Base-by-base conservation (phyloP, 352 stramenopile species). In the Sclerospora graminicola region DNA sequence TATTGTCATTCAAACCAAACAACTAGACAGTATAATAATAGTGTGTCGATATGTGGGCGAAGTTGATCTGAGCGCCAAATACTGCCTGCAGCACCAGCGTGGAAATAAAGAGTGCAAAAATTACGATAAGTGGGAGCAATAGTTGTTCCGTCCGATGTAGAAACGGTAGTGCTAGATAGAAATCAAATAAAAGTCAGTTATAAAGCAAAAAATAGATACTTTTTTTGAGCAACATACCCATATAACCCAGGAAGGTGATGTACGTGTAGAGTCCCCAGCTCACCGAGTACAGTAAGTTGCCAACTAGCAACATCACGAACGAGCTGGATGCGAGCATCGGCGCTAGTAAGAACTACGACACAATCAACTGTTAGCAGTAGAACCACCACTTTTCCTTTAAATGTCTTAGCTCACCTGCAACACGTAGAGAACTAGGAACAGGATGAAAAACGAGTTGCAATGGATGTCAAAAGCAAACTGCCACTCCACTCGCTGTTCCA, bases 381-480 rank as follows among this genome's bases (percentile, higher is more conserved):
- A 26, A 26, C 3, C 21, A 7, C 21, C 21, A 7, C 6, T 26
- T 26, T 26, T 26, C 21, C 21, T 26, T 26, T 26, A 3, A 7
- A 26, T 26, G 2, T 15, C 5, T 18, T 15, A 1, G 5, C 15
- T 13, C 44, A 95, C 72, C 65, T 95, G 74, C 5, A 91, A 62
- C 63, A 98, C 82, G 76, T 97, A 97, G 42, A 98, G 75, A 48
- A 98, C 75, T 7, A 98, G 69, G 55, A 98, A 97, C 21, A 98
- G 60, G 37, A 96, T 84, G 48, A 98, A 98, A 70, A 99, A 99
- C 27, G 93, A 82, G 78, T 99, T 99, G 81, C 92, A 98, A 72
- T 99, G 96, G 55, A 99, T 98, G 73, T 99, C 96, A 66, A 99
- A 98, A 13, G 96, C 94, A 63, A 98, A 99, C 41, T 99, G 76